Base-by-base conservation (phyloP, 177 flowering plant species). In the Telopea speciosissima region DNA sequence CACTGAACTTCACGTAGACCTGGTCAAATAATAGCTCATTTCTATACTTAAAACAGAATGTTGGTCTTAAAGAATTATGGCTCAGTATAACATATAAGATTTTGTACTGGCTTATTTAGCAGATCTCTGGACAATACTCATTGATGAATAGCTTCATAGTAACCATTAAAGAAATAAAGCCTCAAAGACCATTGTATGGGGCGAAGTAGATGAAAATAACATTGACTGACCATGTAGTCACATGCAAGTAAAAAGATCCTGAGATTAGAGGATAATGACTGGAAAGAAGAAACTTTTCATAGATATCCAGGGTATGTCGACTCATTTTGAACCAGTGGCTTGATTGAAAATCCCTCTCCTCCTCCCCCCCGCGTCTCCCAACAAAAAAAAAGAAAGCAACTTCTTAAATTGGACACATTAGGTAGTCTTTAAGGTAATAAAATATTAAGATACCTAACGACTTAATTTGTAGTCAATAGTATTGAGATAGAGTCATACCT, bases 1-100 rank as follows among this genome's bases (percentile, higher is more conserved):
- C 98, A 77, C 98, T 93, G 79, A 90, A 85, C 78, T 93, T 93
- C 62, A 91, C 87, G 71, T 91, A 84, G 26, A 91, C 90, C 98
- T 93, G 95, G 44, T n/a, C 66, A 75, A 24, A 54, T 63, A 26
- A 60, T 63, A 68, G 24, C 24, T 16, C 52, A 69, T 44, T 63
- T 56, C 12, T 25, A 61, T 54, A 68, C 52, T 28, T 36, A 36
- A n/a, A n/a, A 36, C 9, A 36, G 40, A 36, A 36, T 36, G 40
- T 3, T 36, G 40, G 44, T 28, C 22, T 13, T 16, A 49, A 49
- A 49, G 54, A 49, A 36, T 8, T 36, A 13, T 12, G 19, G 54
- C 54, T 0, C 14, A 13, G 17, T 49, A 49, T 49, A 49, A 49
- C 54, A 49, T 12, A 1, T 49, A 49, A 49, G 11, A 13, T 44